phyloP scores from a whole-genome alignment of 2,329 filamentous ascomycete genomes.

The Aspergillus uvarum region DNA sequence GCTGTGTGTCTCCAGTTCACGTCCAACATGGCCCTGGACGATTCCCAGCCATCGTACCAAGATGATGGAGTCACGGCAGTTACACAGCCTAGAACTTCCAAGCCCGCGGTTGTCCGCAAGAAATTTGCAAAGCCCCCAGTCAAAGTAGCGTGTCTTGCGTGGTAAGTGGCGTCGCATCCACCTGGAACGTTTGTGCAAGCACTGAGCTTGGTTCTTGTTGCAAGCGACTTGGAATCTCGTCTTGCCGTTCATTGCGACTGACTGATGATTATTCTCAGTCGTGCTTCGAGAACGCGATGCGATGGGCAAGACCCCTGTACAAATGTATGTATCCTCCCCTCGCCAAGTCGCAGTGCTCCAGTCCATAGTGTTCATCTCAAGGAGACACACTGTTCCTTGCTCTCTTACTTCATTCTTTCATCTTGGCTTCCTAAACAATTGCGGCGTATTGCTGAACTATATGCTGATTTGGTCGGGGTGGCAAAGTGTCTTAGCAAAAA shows the following conservation, averaged over 20 bases:
- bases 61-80: slow-evolving; percentile 18
- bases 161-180: slow-evolving; percentile 30
- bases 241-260: slow-evolving; percentile 6
- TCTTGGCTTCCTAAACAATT: background rate
- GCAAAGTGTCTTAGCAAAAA: slow-evolving; percentile 41
- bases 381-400: background rate
- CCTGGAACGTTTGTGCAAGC: background rate
- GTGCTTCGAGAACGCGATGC: slow-evolving; percentile 45
- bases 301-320: slow-evolving; percentile 46
- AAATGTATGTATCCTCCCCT: slow-evolving; percentile 32
- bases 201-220: slow-evolving; percentile 10
- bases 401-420: background rate
- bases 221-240: slow-evolving; percentile 4
- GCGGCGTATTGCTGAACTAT: background rate
- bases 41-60: slow-evolving; percentile 16
- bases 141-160: slow-evolving; percentile 46
- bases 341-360: background rate
- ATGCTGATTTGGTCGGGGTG: slow-evolving; percentile 13
- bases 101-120: slow-evolving; percentile 38
- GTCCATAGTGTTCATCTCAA: background rate
- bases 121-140: slow-evolving; percentile 48
- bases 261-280: slow-evolving; percentile 28
- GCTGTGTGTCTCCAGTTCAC: background rate
- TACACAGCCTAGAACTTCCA: slow-evolving; percentile 26
- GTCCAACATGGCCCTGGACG: slow-evolving; percentile 25